Evolutionary conservation across 306 rosid species (phyloP).

Genomic region (Cajanus cajan): DNA sequence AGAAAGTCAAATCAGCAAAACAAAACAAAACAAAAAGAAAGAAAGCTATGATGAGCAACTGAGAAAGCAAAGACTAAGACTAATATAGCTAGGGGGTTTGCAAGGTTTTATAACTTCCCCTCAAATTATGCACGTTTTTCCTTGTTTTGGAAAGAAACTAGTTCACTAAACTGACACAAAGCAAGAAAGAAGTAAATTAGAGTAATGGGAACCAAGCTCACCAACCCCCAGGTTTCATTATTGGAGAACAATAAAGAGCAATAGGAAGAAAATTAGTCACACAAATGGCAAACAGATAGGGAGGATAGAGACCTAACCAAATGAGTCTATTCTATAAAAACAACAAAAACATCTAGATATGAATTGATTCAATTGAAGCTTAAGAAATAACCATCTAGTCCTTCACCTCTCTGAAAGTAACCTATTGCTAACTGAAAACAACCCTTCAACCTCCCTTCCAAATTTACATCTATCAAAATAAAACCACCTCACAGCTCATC

Average conservation of each 20-base stretch:
- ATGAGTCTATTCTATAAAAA: conserved; percentile 28
- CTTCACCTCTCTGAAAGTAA: conserved; percentile 53
- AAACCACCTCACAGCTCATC: conserved; percentile 7
- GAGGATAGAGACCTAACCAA: conserved; percentile 40
- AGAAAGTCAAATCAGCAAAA: conserved; percentile 23
- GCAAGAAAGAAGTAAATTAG: conserved; percentile 20
- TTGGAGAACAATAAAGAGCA: conserved; percentile 8
- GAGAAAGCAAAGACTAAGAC: conserved; percentile 23
- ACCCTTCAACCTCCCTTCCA: conserved; percentile 46
- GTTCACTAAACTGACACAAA: conserved; percentile 19
- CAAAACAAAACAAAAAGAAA: conserved; percentile 3
- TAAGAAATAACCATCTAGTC: conserved; percentile 31
- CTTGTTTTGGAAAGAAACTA: conserved; percentile 25
- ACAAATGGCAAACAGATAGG: conserved; percentile 32
- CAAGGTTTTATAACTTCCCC: background rate
- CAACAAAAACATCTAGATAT: conserved; percentile 26
- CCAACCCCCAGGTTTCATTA: conserved; percentile 4
- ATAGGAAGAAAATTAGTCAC: conserved; percentile 12
- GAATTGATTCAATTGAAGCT: conserved; percentile 39
- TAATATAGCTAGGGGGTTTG: conserved; percentile 1
- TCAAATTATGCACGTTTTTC: background rate
- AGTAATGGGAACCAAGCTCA: conserved; percentile 14
- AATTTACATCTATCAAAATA: conserved; percentile 25
- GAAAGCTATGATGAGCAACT: conserved; percentile 2
- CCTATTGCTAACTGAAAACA: conserved; percentile 61